Base-by-base conservation (phyloP, 768 basidiomycete genomes). In the Trametes coccinea region DNA sequence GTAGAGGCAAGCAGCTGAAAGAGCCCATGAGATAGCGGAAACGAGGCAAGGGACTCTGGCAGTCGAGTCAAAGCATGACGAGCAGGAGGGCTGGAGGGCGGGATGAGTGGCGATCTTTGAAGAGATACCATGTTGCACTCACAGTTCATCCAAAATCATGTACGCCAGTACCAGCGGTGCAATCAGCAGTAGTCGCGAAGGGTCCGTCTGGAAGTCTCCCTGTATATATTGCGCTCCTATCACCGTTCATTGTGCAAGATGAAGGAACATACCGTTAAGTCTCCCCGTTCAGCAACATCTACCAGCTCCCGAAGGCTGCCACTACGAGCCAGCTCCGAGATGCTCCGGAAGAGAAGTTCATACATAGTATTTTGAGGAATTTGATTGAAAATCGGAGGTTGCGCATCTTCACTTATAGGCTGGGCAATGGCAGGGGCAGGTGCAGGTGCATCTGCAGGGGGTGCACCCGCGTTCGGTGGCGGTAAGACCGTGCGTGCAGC, bases 131-230 rank as follows among this genome's bases (percentile, higher is more conserved):
- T 2, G 30, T 45, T 30, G 31, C 16, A 73, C 87, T 69, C 66
- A 87, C 89, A 86, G 68, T 60, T 89, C 79, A 66, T 90, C 84
- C 43, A 80, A 58, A 45, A 86, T 85, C 45, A 90, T 76, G 73
- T 89, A 87, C 4, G 82, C 79, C 11, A 92, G 78, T 22, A 88
- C 82, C 34, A 90, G 73, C 13, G 88, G 88, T 3, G 80, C 79
- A 10, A 81, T 77, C 37, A 87, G 68, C 39, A 88, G 73, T 17
- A 90, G 59, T 7, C 72, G 66, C n/a, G 68, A 62, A 1, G 56
- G 53, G 41, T 72, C 61, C 14, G 60, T 54, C 40, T 71, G 69
- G n/a, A 66, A 37, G 1, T 59, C 64, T 3, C 62, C 62, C 74
- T 75, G 40, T 54, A 27, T 14, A 44, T 5, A 3, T 13, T 3